Conservation (phyloP, 345 rosid genomes). For the Aurinia saxatilis region DNA sequence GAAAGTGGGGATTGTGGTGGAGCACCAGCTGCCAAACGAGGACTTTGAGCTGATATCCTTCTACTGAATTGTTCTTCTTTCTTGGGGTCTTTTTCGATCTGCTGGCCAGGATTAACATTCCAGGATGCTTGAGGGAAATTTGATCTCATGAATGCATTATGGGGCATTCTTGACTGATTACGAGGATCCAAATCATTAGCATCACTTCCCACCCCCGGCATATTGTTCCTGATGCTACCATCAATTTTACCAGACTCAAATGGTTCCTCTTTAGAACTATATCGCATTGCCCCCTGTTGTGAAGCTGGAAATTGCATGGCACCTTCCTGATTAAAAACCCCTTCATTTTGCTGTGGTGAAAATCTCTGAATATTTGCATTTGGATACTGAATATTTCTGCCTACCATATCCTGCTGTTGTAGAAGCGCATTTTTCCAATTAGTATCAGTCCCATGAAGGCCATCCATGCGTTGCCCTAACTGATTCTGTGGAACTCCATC, state of each 20-base stretch:
- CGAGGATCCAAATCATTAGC: slow-evolving; percentile 55
- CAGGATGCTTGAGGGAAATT: slow-evolving; percentile 56
- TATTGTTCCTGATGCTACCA: slow-evolving; percentile 45
- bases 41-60: slow-evolving; percentile 82
- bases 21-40: slow-evolving; percentile 70
- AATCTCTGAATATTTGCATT: slow-evolving; percentile 57
- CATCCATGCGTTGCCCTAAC: slow-evolving; percentile 49
- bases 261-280: slow-evolving; percentile 66
- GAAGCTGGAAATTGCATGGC: slow-evolving; percentile 46
- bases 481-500: slow-evolving; percentile 72
- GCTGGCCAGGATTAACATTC: slow-evolving; percentile 61
- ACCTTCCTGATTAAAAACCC: slow-evolving; percentile 59
- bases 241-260: slow-evolving; percentile 62
- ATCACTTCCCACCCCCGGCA: slow-evolving; percentile 48
- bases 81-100: slow-evolving; percentile 49
- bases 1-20: slow-evolving; percentile 88
- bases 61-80: slow-evolving; percentile 74
- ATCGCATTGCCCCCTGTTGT: slow-evolving; percentile 55
- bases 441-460: slow-evolving; percentile 53
- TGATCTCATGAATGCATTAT: slow-evolving; percentile 47
- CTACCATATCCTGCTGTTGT: slow-evolving; percentile 46
- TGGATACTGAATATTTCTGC: slow-evolving; percentile 56
- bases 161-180: slow-evolving; percentile 51
- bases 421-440: slow-evolving; percentile 58
- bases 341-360: slow-evolving; percentile 63